A percentile compares a stretch with the other conserved stretches of the same genome.
These are phyloP conservation scores for Gastrolobium bilobum DNA, from an alignment of 306 rosid genomes.

Conservation along the genomic window DNA sequence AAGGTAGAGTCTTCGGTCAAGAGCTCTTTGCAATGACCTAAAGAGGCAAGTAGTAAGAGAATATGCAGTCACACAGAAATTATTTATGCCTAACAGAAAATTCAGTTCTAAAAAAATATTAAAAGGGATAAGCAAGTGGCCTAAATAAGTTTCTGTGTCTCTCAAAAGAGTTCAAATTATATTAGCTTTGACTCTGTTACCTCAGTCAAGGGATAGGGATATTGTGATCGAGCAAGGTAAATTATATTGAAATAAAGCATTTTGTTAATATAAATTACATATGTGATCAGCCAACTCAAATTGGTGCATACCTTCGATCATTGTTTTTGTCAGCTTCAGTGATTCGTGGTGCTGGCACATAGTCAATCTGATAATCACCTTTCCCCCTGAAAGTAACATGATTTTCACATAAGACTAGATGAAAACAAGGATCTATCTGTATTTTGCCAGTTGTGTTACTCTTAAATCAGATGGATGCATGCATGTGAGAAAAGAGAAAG, in stretches of 20 bases:
- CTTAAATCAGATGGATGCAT: constrained; percentile 33
- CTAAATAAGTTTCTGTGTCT: constrained; percentile 6
- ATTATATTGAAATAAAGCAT: neutral
- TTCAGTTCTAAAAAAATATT: constrained; percentile 8
- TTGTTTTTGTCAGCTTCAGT: constrained; percentile 94
- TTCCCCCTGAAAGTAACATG: constrained; percentile 60
- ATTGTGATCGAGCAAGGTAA: no score
- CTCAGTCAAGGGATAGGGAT: neutral
- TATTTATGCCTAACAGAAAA: constrained; percentile 12
- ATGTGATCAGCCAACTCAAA: constrained; percentile 31
- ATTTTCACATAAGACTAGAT: constrained; percentile 17
- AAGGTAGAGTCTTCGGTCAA: constrained; percentile 91
- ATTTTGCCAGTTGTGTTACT: neutral
- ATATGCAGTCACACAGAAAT: constrained; percentile 14
- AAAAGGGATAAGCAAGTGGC: constrained; percentile 3
- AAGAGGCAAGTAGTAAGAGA: constrained; percentile 37
- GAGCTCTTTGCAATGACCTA: constrained; percentile 95
- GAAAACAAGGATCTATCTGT: constrained; percentile 19
- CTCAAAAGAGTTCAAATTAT: neutral
- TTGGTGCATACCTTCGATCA: constrained; percentile 72
- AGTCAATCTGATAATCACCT: constrained; percentile 93
- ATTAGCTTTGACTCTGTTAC: constrained; percentile 1
- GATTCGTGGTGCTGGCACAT: constrained; percentile 88
- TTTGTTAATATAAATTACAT: constrained; percentile 30
- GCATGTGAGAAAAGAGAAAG: neutral